A percentile compares a stretch with the other conserved stretches of the same genome.
Conservation (phyloP, 2,329 filamentous ascomycete species). For the Cladosporium austrohemisphaericum region DNA sequence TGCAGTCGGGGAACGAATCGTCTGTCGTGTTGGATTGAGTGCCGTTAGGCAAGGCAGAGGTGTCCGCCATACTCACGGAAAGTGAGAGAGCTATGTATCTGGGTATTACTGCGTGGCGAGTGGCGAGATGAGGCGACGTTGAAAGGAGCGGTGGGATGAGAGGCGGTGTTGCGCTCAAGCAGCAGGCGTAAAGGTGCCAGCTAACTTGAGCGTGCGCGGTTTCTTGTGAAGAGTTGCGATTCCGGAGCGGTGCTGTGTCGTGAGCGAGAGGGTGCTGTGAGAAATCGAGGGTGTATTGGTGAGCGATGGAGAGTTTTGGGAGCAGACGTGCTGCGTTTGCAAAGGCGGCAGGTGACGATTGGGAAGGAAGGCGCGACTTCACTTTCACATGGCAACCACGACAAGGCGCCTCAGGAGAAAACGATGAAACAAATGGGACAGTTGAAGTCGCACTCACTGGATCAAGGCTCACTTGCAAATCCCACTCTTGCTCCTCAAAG, state of each 20-base stretch:
- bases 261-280: background rate
- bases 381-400: too few relatives aligned
- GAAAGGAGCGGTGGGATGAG: background rate
- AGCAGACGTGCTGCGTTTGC: background rate
- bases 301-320: background rate
- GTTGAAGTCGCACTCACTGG: background rate
- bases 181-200: constrained; percentile 14
- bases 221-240: background rate
- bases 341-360: constrained; percentile 6
- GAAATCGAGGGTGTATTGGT: background rate
- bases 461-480: background rate
- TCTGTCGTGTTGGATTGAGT: background rate
- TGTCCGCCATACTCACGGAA: constrained; percentile 23
- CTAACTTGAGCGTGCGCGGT: background rate
- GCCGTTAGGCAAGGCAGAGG: background rate
- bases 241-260: constrained; percentile 6
- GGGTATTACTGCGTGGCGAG: too few relatives aligned
- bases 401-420: too few relatives aligned
- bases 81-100: too few relatives aligned
- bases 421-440: too few relatives aligned
- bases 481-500: background rate
- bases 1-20: constrained; percentile 4
- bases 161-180: constrained; percentile 6
- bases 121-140: too few relatives aligned
- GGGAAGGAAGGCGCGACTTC: constrained; percentile 19